Evolutionary conservation across 1,284 basidiomycete species (phyloP).

Genomic region (Anthracocystis setariae): DNA sequence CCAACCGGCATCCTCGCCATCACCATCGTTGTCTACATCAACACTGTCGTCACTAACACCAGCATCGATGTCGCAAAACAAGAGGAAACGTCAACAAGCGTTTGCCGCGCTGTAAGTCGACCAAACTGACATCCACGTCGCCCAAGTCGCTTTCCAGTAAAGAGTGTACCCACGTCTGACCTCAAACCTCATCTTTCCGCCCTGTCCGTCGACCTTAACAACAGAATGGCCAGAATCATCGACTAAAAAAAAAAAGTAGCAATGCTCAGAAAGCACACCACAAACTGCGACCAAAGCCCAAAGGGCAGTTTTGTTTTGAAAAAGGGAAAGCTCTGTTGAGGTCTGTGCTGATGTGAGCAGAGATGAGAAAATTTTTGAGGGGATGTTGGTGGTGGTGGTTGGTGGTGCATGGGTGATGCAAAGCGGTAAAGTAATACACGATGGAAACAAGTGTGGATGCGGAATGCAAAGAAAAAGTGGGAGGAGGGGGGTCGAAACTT

Average conservation of each 20-base stretch:
- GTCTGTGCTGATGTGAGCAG: background rate
- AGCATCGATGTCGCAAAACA: background rate
- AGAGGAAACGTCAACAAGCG: conserved; percentile 12
- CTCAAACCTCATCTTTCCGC: background rate
- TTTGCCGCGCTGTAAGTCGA: conserved; percentile 35
- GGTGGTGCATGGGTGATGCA: background rate
- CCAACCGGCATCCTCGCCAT: too few species aligned
- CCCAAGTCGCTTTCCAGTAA: too few species aligned
- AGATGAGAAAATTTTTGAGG: conserved; percentile 12
- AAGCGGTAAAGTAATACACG: background rate
- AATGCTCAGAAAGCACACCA: too few species aligned
- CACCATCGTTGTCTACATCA: too few species aligned
- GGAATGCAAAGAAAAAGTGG: background rate
- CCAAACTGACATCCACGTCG: background rate
- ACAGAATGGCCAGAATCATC: conserved; percentile 25
- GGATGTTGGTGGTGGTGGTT: too few species aligned
- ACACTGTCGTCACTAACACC: background rate
- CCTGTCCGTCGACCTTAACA: background rate
- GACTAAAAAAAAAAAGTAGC: too few species aligned
- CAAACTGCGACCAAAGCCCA: too few species aligned
- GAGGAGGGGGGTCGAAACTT: background rate
- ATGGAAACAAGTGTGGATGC: background rate
- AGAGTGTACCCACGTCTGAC: too few species aligned
- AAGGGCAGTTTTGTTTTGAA: too few species aligned
- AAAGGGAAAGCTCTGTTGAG: too few species aligned